Evolutionary conservation across 306 rosid genomes (phyloP).

Genomic region (Citrullus mucosospermus): DNA sequence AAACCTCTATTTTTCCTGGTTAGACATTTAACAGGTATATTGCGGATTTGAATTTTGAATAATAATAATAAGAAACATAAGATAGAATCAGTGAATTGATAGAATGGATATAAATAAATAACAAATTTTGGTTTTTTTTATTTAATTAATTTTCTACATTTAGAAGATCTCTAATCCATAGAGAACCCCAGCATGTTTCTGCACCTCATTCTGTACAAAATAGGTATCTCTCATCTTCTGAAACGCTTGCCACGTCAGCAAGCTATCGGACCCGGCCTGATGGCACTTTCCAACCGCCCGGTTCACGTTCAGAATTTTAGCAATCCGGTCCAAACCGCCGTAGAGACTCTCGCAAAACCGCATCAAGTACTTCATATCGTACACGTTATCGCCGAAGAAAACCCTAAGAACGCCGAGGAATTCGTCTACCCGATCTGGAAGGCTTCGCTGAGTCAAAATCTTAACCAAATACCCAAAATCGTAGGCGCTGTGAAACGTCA

Average conservation of each 20-base stretch:
- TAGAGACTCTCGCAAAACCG: constrained; percentile 39
- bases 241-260: constrained; percentile 78
- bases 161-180: constrained; percentile 44
- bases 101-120: background rate
- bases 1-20: too few relatives aligned
- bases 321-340: constrained; percentile 70
- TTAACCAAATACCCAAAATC: constrained; percentile 66
- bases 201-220: constrained; percentile 27
- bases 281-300: constrained; percentile 79
- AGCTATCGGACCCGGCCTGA: constrained; percentile 77
- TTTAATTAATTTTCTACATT: background rate
- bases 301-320: constrained; percentile 31
- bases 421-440: constrained; percentile 29
- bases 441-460: constrained; percentile 25
- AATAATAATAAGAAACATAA: too few relatives aligned
- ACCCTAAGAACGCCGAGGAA: constrained; percentile 25
- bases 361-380: constrained; percentile 67
- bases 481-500: constrained; percentile 64
- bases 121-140: background rate
- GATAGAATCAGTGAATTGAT: too few relatives aligned
- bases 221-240: constrained; percentile 46
- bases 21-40: too few relatives aligned
- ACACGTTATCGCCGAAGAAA: constrained; percentile 42
- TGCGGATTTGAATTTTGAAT: too few relatives aligned
- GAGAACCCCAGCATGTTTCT: constrained; percentile 49